Evolutionary conservation across 805 yeast species (phyloP), one percentile per base, ranked within the genome.

Genomic region (Kuraishia borneana): DNA sequence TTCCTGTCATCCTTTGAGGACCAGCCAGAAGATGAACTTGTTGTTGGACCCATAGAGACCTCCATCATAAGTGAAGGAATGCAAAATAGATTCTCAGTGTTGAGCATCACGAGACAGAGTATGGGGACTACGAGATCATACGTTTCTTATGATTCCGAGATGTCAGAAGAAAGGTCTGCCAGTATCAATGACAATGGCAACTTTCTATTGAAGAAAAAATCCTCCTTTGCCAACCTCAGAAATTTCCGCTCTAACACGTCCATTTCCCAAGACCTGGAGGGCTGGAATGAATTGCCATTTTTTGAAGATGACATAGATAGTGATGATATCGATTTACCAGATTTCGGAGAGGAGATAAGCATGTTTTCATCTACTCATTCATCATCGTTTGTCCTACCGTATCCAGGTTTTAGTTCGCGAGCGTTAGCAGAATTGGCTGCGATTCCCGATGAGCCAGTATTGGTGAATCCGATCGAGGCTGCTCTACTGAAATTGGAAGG

Each of bases 401-500:
- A 59, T 38, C 68, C 68, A 13, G 76, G 75, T 10, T 59, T 68
- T 33, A 60, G 70, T 21, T 56, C 63, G n/a, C 70, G 67, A 3
- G 79, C 76, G 2, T 75, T 82, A 31, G 81, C 80, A 28, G 84
- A 78, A 46, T 65, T 87, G 32, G 94, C 94, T 1, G 81, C 82
- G 5, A 74, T 88, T 33, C 89, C 96, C 0, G 96, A 89, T 51
- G 87, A 80, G 31, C 65, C 76, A 0, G 60, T 70, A 28, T 71
- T 66, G 20, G 73, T 68, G 13, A 83, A 84, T 53, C 95, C 95
- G 0, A 61, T 87, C 10, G 68, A 65, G 34, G 73, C 76, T 31
- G 87, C 97, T 0, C 61, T 88, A 43, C 63, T 63, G 56, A 88
- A 82, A 54, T 61, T 89, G 21, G 94, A 83, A 55, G 97, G 95